Base-by-base conservation (phyloP, 2,329 filamentous ascomycete genomes). In the Dothideomycetes sp. region DNA sequence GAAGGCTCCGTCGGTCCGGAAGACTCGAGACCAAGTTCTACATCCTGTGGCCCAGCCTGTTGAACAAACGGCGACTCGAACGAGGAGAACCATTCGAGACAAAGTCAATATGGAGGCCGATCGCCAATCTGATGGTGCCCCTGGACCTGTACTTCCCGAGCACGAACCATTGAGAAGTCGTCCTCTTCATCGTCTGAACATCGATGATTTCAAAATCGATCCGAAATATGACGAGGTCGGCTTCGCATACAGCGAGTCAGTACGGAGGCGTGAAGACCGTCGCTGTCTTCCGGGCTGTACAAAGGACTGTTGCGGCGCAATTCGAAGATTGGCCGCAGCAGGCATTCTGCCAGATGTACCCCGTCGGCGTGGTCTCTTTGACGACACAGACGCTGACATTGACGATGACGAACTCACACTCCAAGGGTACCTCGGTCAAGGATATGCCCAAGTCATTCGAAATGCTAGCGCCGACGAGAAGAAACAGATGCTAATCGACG, bases 191-290 rank as follows among this genome's bases (percentile, higher is more conserved):
- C 64, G 71, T 24, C 69, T 94, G 10, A 64, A 64, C 11, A 63
- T 81, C 1, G 73, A 76, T 10, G 81, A 94, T 59, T 95, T 94
- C 66, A 89, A 81, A 55, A 68, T 91, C 50, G 94, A 94, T 47
- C 79, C 84, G 0, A 64, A 66, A 4, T 72, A 68, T 48, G 89
- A 88, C 47, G 83, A 84, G 2, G 12, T 41, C 3, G 72, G 78
- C 39, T 85, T 76, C 58, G 84, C 85, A 9, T 94, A 77, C 54
- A 66, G 72, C 1, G 81, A 89, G 43, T 79, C 87, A 1, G 73
- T 93, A 11, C 79, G 87, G 38, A 75, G 73, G 40, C 80, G 72
- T 47, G 72, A 76, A 8, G 75, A 81, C 31, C 78, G 85, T 27
- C 75, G 78, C 36, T 80, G 75, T 44, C 66, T 94, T 8, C 71